These are phyloP conservation scores for Calonectria naviculata DNA, from an alignment of 2,329 filamentous ascomycete genomes.

Conservation along the genomic window DNA sequence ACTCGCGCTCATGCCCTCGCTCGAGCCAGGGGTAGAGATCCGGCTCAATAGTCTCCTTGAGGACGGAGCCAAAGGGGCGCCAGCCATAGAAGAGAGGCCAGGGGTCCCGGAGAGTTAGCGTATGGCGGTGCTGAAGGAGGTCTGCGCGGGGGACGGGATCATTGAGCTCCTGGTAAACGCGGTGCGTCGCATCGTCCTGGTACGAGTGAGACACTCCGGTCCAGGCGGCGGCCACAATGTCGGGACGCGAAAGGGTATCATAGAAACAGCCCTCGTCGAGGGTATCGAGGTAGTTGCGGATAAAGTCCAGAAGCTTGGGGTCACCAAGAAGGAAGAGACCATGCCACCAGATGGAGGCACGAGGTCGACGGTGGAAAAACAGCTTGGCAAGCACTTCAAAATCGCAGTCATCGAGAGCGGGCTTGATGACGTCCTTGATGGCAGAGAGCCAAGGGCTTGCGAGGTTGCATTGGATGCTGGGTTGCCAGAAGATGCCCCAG, in stretches of 20 bases:
- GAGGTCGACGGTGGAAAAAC: constrained; percentile 40
- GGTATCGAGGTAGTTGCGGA: constrained; percentile 37
- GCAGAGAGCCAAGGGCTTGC: constrained; percentile 43
- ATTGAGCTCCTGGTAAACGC: constrained; percentile 27
- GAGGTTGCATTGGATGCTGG: constrained; percentile 43
- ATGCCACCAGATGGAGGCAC: constrained; percentile 43
- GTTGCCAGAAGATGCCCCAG: constrained; percentile 47
- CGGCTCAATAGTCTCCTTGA: constrained; percentile 34
- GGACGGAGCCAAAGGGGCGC: constrained; percentile 37
- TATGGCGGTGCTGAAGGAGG: constrained; percentile 39
- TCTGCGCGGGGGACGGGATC: constrained; percentile 31
- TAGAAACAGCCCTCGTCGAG: constrained; percentile 41
- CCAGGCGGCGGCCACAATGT: constrained; percentile 40
- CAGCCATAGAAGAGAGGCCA: constrained; percentile 43
- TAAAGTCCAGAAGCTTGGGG: constrained; percentile 32
- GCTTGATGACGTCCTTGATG: constrained; percentile 35
- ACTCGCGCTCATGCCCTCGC: constrained; percentile 36
- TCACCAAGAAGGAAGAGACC: constrained; percentile 41
- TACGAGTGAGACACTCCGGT: constrained; percentile 39
- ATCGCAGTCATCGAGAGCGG: constrained; percentile 32
- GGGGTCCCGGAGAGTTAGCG: constrained; percentile 39
- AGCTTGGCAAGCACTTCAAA: constrained; percentile 37
- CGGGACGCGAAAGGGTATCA: constrained; percentile 38
- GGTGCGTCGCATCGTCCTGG: constrained; percentile 27
- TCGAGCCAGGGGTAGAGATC: constrained; percentile 43